These are phyloP conservation scores for Cicer cuneatum DNA, from an alignment of 306 rosid genomes.

Conservation along the genomic window DNA sequence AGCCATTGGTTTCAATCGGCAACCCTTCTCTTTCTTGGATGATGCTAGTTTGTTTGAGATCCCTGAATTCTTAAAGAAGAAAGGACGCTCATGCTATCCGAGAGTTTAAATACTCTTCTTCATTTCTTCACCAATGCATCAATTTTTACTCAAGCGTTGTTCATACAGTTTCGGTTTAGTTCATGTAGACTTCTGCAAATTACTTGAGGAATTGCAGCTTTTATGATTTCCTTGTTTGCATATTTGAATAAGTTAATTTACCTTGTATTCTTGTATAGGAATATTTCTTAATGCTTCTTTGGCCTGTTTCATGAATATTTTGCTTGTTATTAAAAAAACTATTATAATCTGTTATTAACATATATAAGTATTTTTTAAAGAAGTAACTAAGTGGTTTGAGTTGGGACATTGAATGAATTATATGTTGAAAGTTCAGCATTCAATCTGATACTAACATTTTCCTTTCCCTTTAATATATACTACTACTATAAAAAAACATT, in stretches of 20 bases:
- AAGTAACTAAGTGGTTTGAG: too few relatives aligned
- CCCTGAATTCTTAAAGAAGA: conserved; percentile 93
- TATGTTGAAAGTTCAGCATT: too few relatives aligned
- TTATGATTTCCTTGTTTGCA: conserved; percentile 36
- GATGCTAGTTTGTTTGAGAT: conserved; percentile 72
- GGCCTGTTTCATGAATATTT: conserved; percentile 1
- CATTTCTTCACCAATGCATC: conserved; percentile 44
- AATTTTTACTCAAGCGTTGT: conserved; percentile 13
- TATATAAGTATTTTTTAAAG: too few relatives aligned
- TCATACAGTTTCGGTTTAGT: conserved; percentile 12
- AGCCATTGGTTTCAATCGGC: conserved; percentile 55
- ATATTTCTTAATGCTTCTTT: conserved; percentile 28
- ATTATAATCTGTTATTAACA: too few relatives aligned
- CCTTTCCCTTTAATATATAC: too few relatives aligned
- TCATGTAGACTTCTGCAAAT: conserved; percentile 34
- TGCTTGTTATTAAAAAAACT: not conserved
- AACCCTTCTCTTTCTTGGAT: conserved; percentile 71
- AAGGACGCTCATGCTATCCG: conserved; percentile 92
- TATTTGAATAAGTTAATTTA: conserved; percentile 28
- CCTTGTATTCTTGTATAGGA: conserved; percentile 43
- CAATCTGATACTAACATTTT: too few relatives aligned
- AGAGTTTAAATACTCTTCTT: conserved; percentile 59
- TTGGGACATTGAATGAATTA: too few relatives aligned
- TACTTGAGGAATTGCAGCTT: conserved; percentile 21
- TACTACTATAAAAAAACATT: too few relatives aligned